A percentile compares a stretch with the other conserved stretches of the same genome.
phyloP scores from a whole-genome alignment of 2,329 filamentous ascomycete genomes.

The Exophiala xenobiotica region DNA sequence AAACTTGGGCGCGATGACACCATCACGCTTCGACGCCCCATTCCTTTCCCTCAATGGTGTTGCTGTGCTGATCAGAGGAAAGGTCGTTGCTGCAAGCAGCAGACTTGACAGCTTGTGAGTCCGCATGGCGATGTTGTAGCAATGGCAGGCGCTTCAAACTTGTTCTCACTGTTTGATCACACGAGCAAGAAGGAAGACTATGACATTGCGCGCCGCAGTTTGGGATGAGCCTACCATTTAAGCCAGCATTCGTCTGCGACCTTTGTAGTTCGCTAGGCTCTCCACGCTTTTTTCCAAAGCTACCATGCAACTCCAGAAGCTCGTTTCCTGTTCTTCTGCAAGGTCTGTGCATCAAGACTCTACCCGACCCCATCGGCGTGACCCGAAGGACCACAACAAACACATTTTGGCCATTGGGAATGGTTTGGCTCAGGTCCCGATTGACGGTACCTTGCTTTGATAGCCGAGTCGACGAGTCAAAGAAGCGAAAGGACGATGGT shows the following conservation, averaged over 20 bases:
- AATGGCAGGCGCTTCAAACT: neutral
- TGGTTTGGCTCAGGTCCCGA: neutral
- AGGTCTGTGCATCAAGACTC: neutral
- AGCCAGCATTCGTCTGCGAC: neutral
- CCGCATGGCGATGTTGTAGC: slow-evolving; percentile 7
- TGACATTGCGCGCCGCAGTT: neutral
- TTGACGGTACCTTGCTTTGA: slow-evolving; percentile 1
- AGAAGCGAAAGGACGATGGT: neutral
- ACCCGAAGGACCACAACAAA: neutral
- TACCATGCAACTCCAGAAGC: neutral
- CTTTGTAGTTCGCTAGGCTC: neutral
- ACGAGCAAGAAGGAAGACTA: slow-evolving; percentile 4
- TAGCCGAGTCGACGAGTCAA: neutral
- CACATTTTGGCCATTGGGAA: neutral
- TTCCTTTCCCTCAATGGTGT: slow-evolving; percentile 2
- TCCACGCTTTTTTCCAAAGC: slow-evolving; percentile 1
- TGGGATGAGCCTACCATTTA: slow-evolving; percentile 13
- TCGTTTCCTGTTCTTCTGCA: neutral
- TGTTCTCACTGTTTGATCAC: slow-evolving; percentile 1
- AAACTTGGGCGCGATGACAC: slow-evolving; percentile 37
- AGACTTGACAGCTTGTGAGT: neutral
- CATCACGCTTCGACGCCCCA: slow-evolving; percentile 4
- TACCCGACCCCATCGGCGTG: neutral
- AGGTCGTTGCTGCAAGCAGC: slow-evolving; percentile 7
- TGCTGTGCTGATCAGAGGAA: neutral